Conservation (phyloP, 139 green algal species). For the Asterochloris sp. region DNA sequence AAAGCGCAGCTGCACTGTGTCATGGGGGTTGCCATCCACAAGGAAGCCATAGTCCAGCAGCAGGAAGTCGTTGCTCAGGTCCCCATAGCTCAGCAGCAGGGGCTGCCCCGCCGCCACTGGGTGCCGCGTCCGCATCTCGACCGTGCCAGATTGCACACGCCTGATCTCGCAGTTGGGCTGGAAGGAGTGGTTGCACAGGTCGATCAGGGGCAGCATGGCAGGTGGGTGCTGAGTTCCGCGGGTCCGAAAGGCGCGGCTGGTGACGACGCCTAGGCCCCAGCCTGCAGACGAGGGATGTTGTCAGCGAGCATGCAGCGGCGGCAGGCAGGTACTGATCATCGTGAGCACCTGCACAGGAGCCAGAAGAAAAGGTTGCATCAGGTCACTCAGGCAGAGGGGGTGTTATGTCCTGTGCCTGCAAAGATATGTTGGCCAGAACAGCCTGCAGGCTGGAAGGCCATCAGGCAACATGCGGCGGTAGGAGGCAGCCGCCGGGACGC, state of each 20-base stretch:
- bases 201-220: conserved; percentile 74
- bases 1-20: conserved; percentile 76
- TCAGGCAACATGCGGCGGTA: no score
- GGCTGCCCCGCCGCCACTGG: conserved; percentile 42
- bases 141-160: not conserved
- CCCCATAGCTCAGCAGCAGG: conserved; percentile 75
- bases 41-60: conserved; percentile 90
- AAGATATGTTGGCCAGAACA: no score
- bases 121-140: conserved; percentile 7
- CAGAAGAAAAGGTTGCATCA: no score
- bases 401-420: no score
- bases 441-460: no score
- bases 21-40: conserved; percentile 64
- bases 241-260: conserved; percentile 68
- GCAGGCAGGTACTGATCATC: no score
- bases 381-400: no score
- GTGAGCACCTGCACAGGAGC: no score
- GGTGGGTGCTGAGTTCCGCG: conserved; percentile 54
- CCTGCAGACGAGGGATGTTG: conserved; percentile 24
- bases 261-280: conserved; percentile 73
- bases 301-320: no score
- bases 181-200: conserved; percentile 83
- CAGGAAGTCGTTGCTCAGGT: conserved; percentile 83
- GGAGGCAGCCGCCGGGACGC: no score
- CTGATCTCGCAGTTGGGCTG: conserved; percentile 45